Evolutionary conservation across 1,139 yeast species (phyloP).

Genomic region (Hansenula anomala): DNA sequence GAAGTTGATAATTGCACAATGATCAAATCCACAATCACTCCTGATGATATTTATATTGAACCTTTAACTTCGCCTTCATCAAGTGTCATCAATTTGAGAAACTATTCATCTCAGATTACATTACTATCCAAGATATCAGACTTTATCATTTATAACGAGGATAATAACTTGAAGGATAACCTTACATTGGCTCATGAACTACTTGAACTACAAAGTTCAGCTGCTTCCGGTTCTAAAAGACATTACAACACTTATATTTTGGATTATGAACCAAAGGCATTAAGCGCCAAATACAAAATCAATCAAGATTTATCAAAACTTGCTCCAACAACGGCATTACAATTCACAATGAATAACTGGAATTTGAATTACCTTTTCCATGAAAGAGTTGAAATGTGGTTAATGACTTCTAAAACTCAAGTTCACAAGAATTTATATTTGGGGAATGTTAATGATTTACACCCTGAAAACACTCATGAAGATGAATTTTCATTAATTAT

Average conservation of each 20-base stretch:
- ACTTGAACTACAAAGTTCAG: background rate
- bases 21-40: background rate
- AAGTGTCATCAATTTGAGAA: background rate
- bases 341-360: constrained; percentile 1
- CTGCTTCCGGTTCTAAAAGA: background rate
- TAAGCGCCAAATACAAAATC: background rate
- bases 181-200: background rate
- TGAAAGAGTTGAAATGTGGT: constrained; percentile 2
- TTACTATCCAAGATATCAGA: constrained; percentile 1
- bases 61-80: background rate
- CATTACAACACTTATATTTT: constrained; percentile 1
- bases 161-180: background rate
- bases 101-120: background rate
- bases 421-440: background rate
- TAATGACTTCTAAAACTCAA: constrained; percentile 1
- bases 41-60: background rate
- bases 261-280: background rate
- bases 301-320: background rate
- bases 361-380: constrained; percentile 2
- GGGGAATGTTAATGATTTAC: constrained; percentile 2
- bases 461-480: background rate
- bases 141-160: constrained; percentile 1
- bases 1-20: constrained; percentile 1
- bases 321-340: background rate
- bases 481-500: constrained; percentile 1